Conservation (phyloP, 192 early-diverging fungal genomes). For the Diversispora epigaea region DNA sequence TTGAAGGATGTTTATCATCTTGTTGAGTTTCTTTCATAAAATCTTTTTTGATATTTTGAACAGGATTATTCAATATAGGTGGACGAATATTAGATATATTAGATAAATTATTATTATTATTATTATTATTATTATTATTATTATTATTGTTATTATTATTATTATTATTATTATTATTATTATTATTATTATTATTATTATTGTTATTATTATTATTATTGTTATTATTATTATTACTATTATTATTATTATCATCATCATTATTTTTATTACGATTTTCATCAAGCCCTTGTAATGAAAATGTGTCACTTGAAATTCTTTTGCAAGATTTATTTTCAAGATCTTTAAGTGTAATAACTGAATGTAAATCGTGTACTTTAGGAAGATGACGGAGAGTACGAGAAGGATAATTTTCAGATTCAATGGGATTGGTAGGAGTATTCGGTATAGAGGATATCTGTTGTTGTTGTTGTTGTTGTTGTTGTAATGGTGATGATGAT, state of each 20-base stretch:
- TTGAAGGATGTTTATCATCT: too few relatives aligned
- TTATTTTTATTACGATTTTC: not conserved
- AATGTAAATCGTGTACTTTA: constrained; percentile 8
- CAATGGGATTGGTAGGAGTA: not conserved
- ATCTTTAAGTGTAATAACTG: constrained; percentile 15
- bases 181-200: too few relatives aligned
- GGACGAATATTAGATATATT: too few relatives aligned
- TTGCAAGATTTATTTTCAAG: constrained; percentile 9
- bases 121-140: too few relatives aligned
- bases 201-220: not conserved
- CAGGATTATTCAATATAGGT: too few relatives aligned
- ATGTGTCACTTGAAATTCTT: not conserved
- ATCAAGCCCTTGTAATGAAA: constrained; percentile 1
- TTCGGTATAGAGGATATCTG: not conserved
- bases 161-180: too few relatives aligned
- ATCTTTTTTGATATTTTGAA: too few relatives aligned
- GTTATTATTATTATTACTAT: not conserved
- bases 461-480: not conserved
- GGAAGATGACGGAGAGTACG: constrained; percentile 11
- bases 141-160: too few relatives aligned
- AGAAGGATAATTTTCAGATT: not conserved
- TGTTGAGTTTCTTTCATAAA: too few relatives aligned
- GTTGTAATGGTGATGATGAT: too few relatives aligned
- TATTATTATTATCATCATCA: not conserved
- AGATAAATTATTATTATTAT: too few relatives aligned